phyloP scores from a whole-genome alignment of 352 stramenopile genomes.

The Phytophthora hibernalis region DNA sequence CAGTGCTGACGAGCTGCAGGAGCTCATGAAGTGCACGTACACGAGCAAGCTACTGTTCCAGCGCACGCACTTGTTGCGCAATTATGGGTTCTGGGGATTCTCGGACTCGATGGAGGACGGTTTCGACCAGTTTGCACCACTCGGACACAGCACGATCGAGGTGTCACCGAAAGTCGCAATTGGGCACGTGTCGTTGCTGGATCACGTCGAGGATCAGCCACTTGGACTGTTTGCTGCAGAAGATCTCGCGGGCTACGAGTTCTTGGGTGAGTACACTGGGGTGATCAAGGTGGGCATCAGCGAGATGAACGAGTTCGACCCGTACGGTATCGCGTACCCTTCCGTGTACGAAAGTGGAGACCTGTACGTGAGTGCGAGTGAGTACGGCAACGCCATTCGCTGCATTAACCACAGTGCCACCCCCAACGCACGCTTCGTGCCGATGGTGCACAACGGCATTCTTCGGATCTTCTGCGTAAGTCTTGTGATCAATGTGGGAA shows the following conservation, averaged over 20 bases:
- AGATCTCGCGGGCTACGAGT: slow-evolving; percentile 47
- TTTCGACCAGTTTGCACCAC: slow-evolving; percentile 50
- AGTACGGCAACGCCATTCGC: slow-evolving; percentile 81
- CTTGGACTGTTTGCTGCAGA: slow-evolving; percentile 72
- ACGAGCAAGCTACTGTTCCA: slow-evolving; percentile 80
- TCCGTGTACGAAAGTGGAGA: slow-evolving; percentile 72
- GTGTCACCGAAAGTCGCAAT: slow-evolving; percentile 62
- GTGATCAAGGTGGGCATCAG: slow-evolving; percentile 62
- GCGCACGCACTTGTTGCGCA: slow-evolving; percentile 66
- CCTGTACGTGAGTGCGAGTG: slow-evolving; percentile 69
- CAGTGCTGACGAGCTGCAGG: slow-evolving; percentile 52
- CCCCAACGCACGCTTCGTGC: slow-evolving; percentile 69
- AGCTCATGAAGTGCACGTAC: slow-evolving; percentile 78
- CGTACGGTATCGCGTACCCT: slow-evolving; percentile 78
- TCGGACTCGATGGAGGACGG: slow-evolving; percentile 57
- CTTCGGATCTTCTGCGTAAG: slow-evolving; percentile 83
- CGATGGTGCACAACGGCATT: slow-evolving; percentile 70
- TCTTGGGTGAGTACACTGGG: slow-evolving; percentile 76
- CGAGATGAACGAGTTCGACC: slow-evolving; percentile 52
- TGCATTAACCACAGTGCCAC: slow-evolving; percentile 80
- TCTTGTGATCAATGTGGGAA: neutral
- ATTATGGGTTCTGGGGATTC: slow-evolving; percentile 84
- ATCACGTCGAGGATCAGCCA: slow-evolving; percentile 51
- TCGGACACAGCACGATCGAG: slow-evolving; percentile 27
- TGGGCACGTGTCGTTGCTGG: slow-evolving; percentile 59